Percentiles rank a stretch among this genome's conserved stretches.
These are phyloP conservation scores for Corylus americana DNA, from an alignment of 306 rosid species.

Conservation along the genomic window DNA sequence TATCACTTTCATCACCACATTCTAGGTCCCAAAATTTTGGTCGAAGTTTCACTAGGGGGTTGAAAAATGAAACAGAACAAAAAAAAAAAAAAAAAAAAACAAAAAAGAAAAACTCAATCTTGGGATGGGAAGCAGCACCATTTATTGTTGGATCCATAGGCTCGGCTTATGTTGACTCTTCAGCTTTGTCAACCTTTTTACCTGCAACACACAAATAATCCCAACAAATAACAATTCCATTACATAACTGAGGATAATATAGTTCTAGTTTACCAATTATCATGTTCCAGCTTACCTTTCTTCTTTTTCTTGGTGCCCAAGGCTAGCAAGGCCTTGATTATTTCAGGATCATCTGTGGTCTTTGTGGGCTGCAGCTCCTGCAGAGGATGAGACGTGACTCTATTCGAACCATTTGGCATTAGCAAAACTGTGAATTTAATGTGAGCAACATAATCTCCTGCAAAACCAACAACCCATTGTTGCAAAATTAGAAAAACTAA, in stretches of 20 bases:
- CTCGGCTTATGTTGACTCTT: conserved; percentile 62
- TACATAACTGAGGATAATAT: not conserved
- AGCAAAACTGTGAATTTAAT: too few species aligned
- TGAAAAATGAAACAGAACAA: too few species aligned
- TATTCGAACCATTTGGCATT: too few species aligned
- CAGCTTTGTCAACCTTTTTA: conserved; percentile 74
- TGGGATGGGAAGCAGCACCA: conserved; percentile 48
- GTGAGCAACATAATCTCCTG: conserved; percentile 80
- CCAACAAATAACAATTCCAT: not conserved
- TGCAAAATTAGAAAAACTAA: not conserved
- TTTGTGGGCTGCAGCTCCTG: too few species aligned
- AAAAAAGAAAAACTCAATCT: conserved; percentile 32
- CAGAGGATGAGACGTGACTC: too few species aligned
- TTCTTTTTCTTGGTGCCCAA: too few species aligned
- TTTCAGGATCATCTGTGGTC: too few species aligned
- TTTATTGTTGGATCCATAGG: conserved; percentile 53
- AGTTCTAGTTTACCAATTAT: not conserved
- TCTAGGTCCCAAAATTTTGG: not conserved
- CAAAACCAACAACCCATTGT: conserved; percentile 20
- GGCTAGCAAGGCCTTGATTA: too few species aligned
- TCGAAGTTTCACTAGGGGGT: too few species aligned
- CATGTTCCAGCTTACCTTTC: too few species aligned
- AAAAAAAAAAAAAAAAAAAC: too few species aligned
- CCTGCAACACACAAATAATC: conserved; percentile 37
- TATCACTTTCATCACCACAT: too few species aligned